phyloP scores from a whole-genome alignment of 2,329 filamentous ascomycete genomes.

The Pseudonectria foliicola region DNA sequence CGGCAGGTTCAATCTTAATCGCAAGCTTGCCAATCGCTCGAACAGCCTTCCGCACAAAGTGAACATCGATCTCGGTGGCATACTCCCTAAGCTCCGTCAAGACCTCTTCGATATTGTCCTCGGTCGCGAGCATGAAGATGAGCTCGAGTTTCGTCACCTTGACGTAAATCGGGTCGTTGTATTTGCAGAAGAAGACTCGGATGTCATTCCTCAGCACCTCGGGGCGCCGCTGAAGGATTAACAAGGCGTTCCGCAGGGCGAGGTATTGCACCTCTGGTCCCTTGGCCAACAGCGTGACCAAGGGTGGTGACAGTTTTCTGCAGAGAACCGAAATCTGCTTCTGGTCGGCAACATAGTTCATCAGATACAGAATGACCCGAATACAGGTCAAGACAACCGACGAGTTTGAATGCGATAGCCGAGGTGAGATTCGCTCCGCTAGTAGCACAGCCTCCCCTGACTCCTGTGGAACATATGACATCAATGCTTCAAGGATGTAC shows the following conservation, averaged over 20 bases:
- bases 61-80: conserved; percentile 95
- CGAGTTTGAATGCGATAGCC: conserved; percentile 93
- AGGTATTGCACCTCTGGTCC: conserved; percentile 98
- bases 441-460: conserved; percentile 79
- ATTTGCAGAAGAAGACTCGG: conserved; percentile 99
- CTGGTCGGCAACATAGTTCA: conserved; percentile 96
- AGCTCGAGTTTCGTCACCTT: conserved; percentile 98
- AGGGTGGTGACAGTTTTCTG: conserved; percentile 85
- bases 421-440: conserved; percentile 90
- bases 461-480: conserved; percentile 95
- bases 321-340: conserved; percentile 82
- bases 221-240: conserved; percentile 87
- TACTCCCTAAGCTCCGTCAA: conserved; percentile 92
- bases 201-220: conserved; percentile 96
- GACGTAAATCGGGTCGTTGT: conserved; percentile 98
- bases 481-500: conserved; percentile 94
- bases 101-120: conserved; percentile 93
- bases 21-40: conserved; percentile 95
- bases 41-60: conserved; percentile 96
- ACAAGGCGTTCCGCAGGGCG: conserved; percentile 82
- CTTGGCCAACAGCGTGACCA: conserved; percentile 92
- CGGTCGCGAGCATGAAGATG: conserved; percentile 96
- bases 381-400: conserved; percentile 95
- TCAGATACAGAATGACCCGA: conserved; percentile 89
- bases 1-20: conserved; percentile 96